phyloP scores from a whole-genome alignment of 176 grass and related monocot species.

The barley (Hordeum vulgare) region DNA sequence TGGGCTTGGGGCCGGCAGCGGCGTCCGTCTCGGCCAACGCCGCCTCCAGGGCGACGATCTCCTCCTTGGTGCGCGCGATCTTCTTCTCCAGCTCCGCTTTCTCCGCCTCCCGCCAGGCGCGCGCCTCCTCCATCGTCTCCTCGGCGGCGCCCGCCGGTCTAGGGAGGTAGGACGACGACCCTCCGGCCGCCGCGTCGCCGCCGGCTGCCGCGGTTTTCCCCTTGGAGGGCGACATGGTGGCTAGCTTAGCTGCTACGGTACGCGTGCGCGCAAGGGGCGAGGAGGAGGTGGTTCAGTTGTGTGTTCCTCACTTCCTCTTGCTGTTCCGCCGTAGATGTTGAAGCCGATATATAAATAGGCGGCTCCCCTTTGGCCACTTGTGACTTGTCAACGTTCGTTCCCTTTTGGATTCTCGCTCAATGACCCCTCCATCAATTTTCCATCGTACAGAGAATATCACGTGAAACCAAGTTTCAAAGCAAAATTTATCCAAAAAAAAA shows the following conservation, averaged over 20 bases:
- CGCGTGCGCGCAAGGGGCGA: background rate
- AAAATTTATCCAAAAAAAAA: too few species aligned
- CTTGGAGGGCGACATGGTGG: background rate
- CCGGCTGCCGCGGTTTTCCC: background rate
- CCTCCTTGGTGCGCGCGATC: background rate
- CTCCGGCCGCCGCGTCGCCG: background rate
- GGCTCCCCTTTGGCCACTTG: too few species aligned
- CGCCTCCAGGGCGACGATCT: constrained; percentile 5
- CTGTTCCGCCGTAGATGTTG: background rate
- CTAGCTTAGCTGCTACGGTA: background rate
- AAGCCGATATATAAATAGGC: too few species aligned
- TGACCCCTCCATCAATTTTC: too few species aligned
- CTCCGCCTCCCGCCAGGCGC: background rate
- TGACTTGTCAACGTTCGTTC: too few species aligned
- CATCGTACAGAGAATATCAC: too few species aligned
- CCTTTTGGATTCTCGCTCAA: too few species aligned
- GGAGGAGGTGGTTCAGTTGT: background rate
- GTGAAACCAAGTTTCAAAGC: too few species aligned
- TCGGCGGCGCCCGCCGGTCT: background rate
- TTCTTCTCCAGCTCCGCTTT: constrained; percentile 3
- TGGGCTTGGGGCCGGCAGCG: background rate
- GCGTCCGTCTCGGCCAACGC: background rate
- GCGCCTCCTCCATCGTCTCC: background rate
- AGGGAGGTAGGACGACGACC: background rate
- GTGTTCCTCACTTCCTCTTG: background rate